phyloP scores from a whole-genome alignment of 2,329 filamentous ascomycete genomes.

The Fusarium nygamai region DNA sequence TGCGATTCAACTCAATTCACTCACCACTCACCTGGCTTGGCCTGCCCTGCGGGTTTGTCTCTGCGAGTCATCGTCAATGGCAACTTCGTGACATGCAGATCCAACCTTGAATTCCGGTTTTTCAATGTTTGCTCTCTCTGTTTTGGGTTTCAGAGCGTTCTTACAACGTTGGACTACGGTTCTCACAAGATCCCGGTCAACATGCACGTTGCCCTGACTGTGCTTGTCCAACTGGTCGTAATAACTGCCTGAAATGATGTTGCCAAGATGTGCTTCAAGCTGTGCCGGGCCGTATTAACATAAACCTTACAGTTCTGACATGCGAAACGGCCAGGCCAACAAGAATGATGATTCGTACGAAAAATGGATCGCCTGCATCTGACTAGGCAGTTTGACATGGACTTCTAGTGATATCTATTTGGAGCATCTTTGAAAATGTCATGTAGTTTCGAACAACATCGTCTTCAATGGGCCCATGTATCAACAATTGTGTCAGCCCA shows the following conservation, averaged over 20 bases:
- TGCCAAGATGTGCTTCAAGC: constrained; percentile 14
- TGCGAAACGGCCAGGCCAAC: constrained; percentile 9
- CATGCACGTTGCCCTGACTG: neutral
- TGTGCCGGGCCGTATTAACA: neutral
- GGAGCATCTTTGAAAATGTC: constrained; percentile 19
- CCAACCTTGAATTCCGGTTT: constrained; percentile 37
- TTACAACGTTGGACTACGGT: neutral
- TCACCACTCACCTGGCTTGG: constrained; percentile 12
- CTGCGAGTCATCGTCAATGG: constrained; percentile 42
- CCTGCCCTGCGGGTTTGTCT: constrained; percentile 16
- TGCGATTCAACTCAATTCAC: constrained; percentile 37
- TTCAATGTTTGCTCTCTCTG: constrained; percentile 5
- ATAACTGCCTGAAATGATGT: constrained; percentile 19
- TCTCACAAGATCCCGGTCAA: neutral
- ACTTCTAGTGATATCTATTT: constrained; percentile 9
- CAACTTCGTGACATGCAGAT: constrained; percentile 42
- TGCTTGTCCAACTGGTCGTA: neutral
- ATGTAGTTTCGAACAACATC: constrained; percentile 25
- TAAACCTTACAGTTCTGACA: constrained; percentile 8
- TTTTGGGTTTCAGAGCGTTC: neutral
- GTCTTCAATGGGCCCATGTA: constrained; percentile 16
- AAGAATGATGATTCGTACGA: constrained; percentile 17
- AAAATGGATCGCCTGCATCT: constrained; percentile 7
- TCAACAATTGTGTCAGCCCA: constrained; percentile 36
- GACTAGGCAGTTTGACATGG: neutral